Evolutionary conservation across 306 rosid species (phyloP).

Genomic region (Medicago arabica): DNA sequence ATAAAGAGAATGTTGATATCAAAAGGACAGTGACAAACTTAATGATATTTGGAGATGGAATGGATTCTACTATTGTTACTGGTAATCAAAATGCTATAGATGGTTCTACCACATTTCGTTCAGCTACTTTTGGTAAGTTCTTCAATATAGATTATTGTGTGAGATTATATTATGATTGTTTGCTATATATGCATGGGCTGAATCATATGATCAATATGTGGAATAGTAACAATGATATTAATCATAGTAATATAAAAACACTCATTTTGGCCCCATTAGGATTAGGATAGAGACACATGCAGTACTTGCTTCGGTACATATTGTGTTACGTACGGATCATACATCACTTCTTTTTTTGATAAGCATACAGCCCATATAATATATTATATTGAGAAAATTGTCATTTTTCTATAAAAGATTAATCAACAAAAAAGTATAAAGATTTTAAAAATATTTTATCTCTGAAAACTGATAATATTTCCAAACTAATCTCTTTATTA

Average conservation of each 20-base stretch:
- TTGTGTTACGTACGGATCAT: not conserved
- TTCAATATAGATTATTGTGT: too few species aligned
- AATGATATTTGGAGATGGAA: slow-evolving; percentile 86
- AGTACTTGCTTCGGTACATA: slow-evolving; percentile 38
- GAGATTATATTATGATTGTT: too few species aligned
- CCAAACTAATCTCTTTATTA: not conserved
- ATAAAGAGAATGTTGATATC: slow-evolving; percentile 63
- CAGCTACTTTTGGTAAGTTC: slow-evolving; percentile 84
- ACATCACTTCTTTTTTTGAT: too few species aligned
- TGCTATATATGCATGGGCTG: too few species aligned
- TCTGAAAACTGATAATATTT: not conserved
- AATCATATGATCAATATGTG: not conserved
- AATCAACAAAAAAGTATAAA: not conserved
- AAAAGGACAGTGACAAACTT: slow-evolving; percentile 53
- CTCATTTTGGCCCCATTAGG: not conserved
- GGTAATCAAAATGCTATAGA: slow-evolving; percentile 41
- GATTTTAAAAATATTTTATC: not conserved
- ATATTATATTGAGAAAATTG: too few species aligned
- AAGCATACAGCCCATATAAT: too few species aligned
- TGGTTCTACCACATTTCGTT: slow-evolving; percentile 67
- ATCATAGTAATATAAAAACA: not conserved
- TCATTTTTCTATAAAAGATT: slow-evolving; percentile 1
- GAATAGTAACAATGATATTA: not conserved
- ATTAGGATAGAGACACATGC: slow-evolving; percentile 27
- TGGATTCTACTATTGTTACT: slow-evolving; percentile 61